Evolutionary conservation across 257 asterid genomes (phyloP).

Genomic region (Petrea volubilis): DNA sequence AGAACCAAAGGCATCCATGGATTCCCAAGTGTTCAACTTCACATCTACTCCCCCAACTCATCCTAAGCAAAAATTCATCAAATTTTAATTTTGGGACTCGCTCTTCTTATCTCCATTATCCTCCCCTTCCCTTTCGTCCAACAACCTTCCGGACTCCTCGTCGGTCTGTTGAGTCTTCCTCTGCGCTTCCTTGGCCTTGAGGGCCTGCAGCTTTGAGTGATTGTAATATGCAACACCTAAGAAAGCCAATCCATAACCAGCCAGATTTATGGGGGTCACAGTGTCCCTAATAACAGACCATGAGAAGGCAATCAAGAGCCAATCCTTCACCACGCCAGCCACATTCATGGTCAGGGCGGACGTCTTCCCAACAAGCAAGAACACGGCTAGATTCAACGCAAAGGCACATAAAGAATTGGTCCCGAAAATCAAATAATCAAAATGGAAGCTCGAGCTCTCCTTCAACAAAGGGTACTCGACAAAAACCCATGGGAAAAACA

Average conservation of each 20-base stretch:
- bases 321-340: slow-evolving; percentile 36
- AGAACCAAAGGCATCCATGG: slow-evolving; percentile 7
- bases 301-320: slow-evolving; percentile 37
- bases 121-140: slow-evolving; percentile 42
- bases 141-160: slow-evolving; percentile 45
- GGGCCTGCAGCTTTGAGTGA: slow-evolving; percentile 28
- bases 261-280: slow-evolving; percentile 25
- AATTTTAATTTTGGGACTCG: slow-evolving; percentile 31
- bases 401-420: slow-evolving; percentile 32
- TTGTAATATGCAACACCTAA: slow-evolving; percentile 32
- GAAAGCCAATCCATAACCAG: slow-evolving; percentile 32
- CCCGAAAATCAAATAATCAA: slow-evolving; percentile 29
- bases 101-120: slow-evolving; percentile 30
- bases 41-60: background rate
- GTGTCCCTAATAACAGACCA: slow-evolving; percentile 34
- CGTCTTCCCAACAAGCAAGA: slow-evolving; percentile 33
- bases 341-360: slow-evolving; percentile 37
- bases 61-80: slow-evolving; percentile 9
- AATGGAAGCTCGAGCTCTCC: slow-evolving; percentile 26
- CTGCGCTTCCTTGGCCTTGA: slow-evolving; percentile 33
- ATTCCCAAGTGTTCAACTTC: background rate
- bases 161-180: slow-evolving; percentile 27
- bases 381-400: slow-evolving; percentile 30
- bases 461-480: slow-evolving; percentile 25
- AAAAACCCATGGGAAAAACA: slow-evolving; percentile 32